Evolutionary conservation across 2,329 filamentous ascomycete genomes (phyloP).

Genomic region (Botrytis cinerea): DNA sequence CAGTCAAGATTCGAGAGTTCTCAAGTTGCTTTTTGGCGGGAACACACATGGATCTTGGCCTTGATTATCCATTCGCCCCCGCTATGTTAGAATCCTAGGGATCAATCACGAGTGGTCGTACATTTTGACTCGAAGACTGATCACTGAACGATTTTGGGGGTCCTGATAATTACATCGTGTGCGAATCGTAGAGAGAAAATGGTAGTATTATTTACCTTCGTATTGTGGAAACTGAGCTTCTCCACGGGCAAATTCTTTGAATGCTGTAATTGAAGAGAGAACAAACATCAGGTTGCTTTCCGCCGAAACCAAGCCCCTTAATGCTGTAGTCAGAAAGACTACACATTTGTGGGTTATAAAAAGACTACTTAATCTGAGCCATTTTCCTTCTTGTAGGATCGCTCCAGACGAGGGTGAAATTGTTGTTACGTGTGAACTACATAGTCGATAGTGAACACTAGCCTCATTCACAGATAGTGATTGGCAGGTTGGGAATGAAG

Average conservation of each 20-base stretch:
- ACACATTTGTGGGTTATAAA: not conserved
- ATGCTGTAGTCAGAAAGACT: not conserved
- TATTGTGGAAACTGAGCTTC: not conserved
- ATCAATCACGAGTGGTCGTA: not conserved
- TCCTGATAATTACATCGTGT: too few relatives aligned
- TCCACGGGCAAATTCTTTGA: not conserved
- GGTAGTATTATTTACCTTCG: not conserved
- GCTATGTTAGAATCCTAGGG: not conserved
- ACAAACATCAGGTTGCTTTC: not conserved
- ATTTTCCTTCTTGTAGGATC: not conserved
- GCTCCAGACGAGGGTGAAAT: not conserved
- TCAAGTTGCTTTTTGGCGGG: not conserved
- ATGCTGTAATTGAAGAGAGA: not conserved
- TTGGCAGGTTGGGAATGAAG: not conserved
- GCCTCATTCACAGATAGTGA: not conserved
- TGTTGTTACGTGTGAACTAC: not conserved
- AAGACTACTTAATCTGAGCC: not conserved
- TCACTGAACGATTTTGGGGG: not conserved
- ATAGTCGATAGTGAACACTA: not conserved
- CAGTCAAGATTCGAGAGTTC: not conserved
- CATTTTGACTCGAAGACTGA: not conserved
- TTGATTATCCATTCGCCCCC: not conserved
- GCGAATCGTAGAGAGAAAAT: not conserved
- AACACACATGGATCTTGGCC: not conserved
- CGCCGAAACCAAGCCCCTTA: too few relatives aligned